phyloP scores from a whole-genome alignment of 306 rosid genomes.

The Carpinus viminea region DNA sequence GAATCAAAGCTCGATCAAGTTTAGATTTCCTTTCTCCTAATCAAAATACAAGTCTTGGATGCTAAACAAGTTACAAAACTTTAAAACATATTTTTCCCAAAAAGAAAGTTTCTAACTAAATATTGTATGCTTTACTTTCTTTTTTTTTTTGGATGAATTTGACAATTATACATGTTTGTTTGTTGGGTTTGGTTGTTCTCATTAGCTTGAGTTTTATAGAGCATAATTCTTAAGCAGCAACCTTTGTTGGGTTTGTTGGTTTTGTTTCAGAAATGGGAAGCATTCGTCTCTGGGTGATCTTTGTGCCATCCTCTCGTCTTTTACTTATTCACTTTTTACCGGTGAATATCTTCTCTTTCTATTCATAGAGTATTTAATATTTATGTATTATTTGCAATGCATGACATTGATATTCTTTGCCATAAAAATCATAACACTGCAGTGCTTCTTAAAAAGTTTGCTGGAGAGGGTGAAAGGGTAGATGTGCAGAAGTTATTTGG shows the following conservation, averaged over 20 bases:
- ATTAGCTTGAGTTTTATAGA: conserved; percentile 42
- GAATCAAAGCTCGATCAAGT: neutral
- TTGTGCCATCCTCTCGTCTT: conserved; percentile 31
- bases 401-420: neutral
- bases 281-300: conserved; percentile 30
- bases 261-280: conserved; percentile 23
- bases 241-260: conserved; percentile 22
- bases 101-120: neutral
- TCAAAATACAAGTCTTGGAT: neutral
- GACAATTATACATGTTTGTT: neutral
- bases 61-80: no score
- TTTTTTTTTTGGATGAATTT: neutral
- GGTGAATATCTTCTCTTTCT: conserved; percentile 20
- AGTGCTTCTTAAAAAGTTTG: conserved; percentile 40
- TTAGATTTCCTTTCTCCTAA: neutral
- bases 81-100: no score
- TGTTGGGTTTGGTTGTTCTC: neutral
- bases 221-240: conserved; percentile 31
- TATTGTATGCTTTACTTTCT: neutral
- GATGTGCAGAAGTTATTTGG: conserved; percentile 39
- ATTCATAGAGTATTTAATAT: neutral
- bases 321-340: conserved; percentile 34
- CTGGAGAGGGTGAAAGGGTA: conserved; percentile 34
- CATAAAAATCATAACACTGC: neutral
- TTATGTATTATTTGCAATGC: neutral